Base-by-base conservation (phyloP, 2,329 filamentous ascomycete genomes). In the Cercospora sp. region DNA sequence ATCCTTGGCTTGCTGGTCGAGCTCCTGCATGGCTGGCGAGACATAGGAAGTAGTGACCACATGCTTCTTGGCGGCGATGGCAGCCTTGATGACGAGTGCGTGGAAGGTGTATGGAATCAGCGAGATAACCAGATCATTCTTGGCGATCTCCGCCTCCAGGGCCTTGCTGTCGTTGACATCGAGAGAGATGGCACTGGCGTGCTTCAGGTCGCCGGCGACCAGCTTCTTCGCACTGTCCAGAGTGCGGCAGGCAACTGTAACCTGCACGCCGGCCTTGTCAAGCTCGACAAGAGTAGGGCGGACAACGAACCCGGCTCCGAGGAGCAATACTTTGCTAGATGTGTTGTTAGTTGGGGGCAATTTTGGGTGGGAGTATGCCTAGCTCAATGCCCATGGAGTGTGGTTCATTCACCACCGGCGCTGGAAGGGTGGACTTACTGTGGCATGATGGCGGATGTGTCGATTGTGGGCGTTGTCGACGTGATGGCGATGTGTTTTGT, bases 31-130 rank as follows among this genome's bases (percentile, higher is more conserved):
- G 72, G 92, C 92, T 3, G 93, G 93, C 4, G 92, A 96, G 71
- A 97, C 91, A 79, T 98, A 98, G 73, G 89, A 93, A 31, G 94
- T 97, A 68, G 94, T 97, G 77, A 98, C 94, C 69, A 98, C 93
- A 84, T 98, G 84, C 87, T 94, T 97, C 91, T 97, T 97, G 77
- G 90, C 87, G 77, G 90, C 88, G 82, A 98, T 97, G 71, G 93
- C 94, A 40, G 91, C 89, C 87, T 97, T 94, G 88, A 97, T 96
- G 76, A 97, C 93, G 65, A 87, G 85, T 57, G 90, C 91, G 81
- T 97, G 93, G 87, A 89, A 92, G 69, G 89, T 96, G 84, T 97
- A 98, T 61, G 94, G 94, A 75, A 98, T 97, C 81, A 98, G 78
- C 53, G 80, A 82, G 77, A 85, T 84, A 75, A 80, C 76, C 31